phyloP scores from a whole-genome alignment of 2,329 filamentous ascomycete genomes.

The Lachnellula hyalina region DNA sequence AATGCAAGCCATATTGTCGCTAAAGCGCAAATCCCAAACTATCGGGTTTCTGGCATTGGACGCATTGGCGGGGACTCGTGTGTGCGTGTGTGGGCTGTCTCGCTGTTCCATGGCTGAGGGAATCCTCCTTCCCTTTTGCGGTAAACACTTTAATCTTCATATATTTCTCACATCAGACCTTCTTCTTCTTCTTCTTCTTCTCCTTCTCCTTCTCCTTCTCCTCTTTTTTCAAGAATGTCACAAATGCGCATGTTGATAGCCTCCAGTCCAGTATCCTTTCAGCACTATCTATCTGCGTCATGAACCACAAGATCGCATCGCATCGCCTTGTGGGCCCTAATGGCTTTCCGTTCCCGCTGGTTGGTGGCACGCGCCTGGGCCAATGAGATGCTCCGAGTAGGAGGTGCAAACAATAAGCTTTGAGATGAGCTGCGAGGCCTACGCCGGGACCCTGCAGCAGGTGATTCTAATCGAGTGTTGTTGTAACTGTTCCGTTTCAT shows the following conservation, averaged over 20 bases:
- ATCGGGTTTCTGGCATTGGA: neutral
- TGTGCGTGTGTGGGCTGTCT: neutral
- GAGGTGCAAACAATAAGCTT: conserved; percentile 17
- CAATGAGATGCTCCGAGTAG: conserved; percentile 5
- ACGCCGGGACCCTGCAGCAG: conserved; percentile 1
- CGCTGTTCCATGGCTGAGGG: neutral
- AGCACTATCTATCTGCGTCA: neutral
- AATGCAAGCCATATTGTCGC: too few relatives aligned
- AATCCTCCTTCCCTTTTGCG: neutral
- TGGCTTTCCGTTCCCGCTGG: conserved; percentile 13
- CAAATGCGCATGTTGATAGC: neutral
- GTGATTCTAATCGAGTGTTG: neutral
- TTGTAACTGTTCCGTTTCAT: too few relatives aligned
- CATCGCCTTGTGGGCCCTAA: neutral
- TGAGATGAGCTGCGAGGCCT: neutral
- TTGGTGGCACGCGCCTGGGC: neutral
- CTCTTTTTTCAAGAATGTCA: neutral
- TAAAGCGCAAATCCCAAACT: neutral
- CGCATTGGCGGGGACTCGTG: neutral
- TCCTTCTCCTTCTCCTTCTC: too few relatives aligned
- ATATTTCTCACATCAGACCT: neutral
- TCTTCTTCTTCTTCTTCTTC: neutral
- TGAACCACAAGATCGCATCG: neutral
- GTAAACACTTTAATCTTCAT: neutral
- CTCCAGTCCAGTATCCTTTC: neutral